Base-by-base conservation (phyloP, 495 filamentous ascomycete species). In the Trichoderma parareesei region DNA sequence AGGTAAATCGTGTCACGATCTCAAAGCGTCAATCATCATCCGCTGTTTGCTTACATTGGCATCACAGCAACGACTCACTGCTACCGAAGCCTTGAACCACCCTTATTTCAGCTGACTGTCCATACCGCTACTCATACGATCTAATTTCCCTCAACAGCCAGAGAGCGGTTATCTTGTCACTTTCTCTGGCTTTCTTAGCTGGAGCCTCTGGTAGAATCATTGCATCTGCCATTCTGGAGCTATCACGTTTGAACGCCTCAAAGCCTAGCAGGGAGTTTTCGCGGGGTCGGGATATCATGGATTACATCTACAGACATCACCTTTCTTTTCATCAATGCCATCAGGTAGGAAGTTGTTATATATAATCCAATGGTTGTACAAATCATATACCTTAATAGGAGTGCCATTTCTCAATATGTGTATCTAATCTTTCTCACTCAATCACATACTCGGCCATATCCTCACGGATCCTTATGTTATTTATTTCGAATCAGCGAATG, bases 141-240 rank as follows among this genome's bases (percentile, higher is more conserved):
- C 27, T 27, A 27, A 27, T 27, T 27, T 27, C 27, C 27, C 27
- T 27, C 27, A 27, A 27, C 27, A 27, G 27, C 27, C 27, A 27
- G 27, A 27, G 27, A 27, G 27, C 27, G 27, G 27, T 27, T 60
- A 60, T 38, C 57, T 61, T 72, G 71, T 95, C 38, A 89, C 27
- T 27, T 27, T 27, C 27, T 27, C 27, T 90, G 2, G 88, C 90
- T 70, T 85, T 86, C 4, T 73, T 93, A 0, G 85, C 88, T 2
- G 91, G 91, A 0, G 90, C 89, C 1, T 92, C 93, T 66, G 91
- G 90, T 65, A 90, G 90, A 3, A 79, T 92, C 0, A 81, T 93
- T 14, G 90, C 88, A 0, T 86, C 83, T 8, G 87, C 83, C 2
- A 89, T 91, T 61, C 78, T 77, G 2, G 77, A 86, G 37, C 91